phyloP scores from a whole-genome alignment of 2,329 filamentous ascomycete genomes.

The Berkeleyomyces basicola region DNA sequence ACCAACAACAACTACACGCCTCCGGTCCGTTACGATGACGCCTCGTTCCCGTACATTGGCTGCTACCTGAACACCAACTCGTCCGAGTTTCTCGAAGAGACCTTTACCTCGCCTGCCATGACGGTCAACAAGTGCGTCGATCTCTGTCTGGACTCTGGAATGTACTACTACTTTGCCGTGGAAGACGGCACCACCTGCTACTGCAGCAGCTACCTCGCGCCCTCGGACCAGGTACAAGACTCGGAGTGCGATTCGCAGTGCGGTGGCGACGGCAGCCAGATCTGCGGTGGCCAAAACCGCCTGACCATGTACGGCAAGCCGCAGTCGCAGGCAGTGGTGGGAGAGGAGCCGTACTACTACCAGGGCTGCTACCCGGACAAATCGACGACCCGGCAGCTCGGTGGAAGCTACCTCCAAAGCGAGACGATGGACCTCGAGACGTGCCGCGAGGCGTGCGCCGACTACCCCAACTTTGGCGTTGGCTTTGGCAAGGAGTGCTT shows the following conservation, averaged over 20 bases:
- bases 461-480: constrained; percentile 8
- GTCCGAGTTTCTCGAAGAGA: background rate
- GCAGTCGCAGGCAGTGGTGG: background rate
- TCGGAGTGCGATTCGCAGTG: constrained; percentile 2
- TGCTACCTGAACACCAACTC: background rate
- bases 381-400: background rate
- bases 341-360: constrained; percentile 3
- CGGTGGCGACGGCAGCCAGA: background rate
- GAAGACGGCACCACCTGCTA: constrained; percentile 5
- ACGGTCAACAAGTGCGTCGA: background rate
- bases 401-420: background rate
- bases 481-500: constrained; percentile 2
- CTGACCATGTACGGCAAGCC: constrained; percentile 8
- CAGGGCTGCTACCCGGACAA: constrained; percentile 7
- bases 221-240: background rate
- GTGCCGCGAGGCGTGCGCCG: background rate
- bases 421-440: constrained; percentile 3
- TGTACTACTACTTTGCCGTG: constrained; percentile 7
- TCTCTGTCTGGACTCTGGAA: constrained; percentile 4
- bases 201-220: constrained; percentile 1
- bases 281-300: background rate
- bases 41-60: constrained; percentile 6
- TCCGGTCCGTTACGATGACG: background rate
- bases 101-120: constrained; percentile 3
- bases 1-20: background rate